Percentiles rank a stretch among this genome's conserved stretches.
Evolutionary conservation across 352 stramenopile species (phyloP).

Genomic region (Pseudoperonospora humuli): DNA sequence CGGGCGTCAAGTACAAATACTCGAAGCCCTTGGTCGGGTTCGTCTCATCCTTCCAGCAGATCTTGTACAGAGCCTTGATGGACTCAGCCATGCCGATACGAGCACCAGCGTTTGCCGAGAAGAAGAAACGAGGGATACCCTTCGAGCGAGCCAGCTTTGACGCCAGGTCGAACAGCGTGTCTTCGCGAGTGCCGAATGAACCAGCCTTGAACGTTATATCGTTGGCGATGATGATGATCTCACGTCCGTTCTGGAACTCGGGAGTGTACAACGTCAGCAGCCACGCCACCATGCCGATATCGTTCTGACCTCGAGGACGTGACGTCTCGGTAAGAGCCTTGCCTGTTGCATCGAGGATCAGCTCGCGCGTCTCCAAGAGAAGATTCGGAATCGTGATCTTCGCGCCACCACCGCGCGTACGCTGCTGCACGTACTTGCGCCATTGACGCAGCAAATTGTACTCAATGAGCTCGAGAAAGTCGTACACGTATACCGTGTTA

Average conservation of each 20-base stretch:
- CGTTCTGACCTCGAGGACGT: constrained; percentile 92
- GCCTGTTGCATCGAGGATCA: constrained; percentile 87
- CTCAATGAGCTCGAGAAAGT: constrained; percentile 98
- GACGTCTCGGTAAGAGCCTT: constrained; percentile 46
- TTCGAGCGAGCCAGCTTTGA: constrained; percentile 92
- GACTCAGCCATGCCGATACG: constrained; percentile 97
- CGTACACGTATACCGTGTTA: constrained; percentile 99
- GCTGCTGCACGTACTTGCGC: constrained; percentile 85
- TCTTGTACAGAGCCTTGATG: constrained; percentile 97
- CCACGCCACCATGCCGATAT: constrained; percentile 99
- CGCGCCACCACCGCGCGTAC: constrained; percentile 46
- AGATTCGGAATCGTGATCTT: constrained; percentile 81
- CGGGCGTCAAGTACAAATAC: constrained; percentile 95
- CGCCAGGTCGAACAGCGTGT: constrained; percentile 97
- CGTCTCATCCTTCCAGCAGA: constrained; percentile 94
- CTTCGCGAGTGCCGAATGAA: constrained; percentile 98
- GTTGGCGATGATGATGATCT: constrained; percentile 99
- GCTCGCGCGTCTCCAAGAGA: constrained; percentile 91
- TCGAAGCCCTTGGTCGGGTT: constrained; percentile 98
- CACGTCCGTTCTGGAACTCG: constrained; percentile 94
- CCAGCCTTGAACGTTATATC: constrained; percentile 99
- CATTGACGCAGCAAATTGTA: constrained; percentile 92
- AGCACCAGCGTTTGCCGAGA: constrained; percentile 98
- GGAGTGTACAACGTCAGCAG: constrained; percentile 96
- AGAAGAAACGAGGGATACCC: constrained; percentile 95